phyloP scores from a whole-genome alignment of 305 asterid species.

The Fraxinus albicans region DNA sequence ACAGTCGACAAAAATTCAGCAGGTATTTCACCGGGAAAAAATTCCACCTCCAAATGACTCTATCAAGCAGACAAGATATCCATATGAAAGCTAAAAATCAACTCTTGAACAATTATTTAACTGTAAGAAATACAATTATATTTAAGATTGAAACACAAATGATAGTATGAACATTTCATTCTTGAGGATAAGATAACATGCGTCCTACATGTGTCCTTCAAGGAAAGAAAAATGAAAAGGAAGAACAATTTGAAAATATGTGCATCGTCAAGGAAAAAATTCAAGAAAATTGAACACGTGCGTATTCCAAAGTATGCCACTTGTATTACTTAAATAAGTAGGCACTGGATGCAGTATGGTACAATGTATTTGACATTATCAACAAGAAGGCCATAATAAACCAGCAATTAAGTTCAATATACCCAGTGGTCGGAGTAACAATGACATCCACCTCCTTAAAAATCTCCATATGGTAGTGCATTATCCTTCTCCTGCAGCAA shows the following conservation, averaged over 20 bases:
- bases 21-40: not conserved
- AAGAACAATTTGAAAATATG: not conserved
- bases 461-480: slow-evolving; percentile 77
- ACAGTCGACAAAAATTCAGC: slow-evolving; percentile 4
- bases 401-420: slow-evolving; percentile 27
- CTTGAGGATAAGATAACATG: not conserved
- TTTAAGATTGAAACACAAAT: slow-evolving; percentile 9
- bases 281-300: not conserved
- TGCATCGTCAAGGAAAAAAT: not conserved
- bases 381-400: not conserved
- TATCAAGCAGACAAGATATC: not conserved
- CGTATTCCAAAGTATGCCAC: not conserved
- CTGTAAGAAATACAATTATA: slow-evolving; percentile 2
- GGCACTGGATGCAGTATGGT: not conserved
- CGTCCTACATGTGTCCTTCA: not conserved
- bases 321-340: not conserved
- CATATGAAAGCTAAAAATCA: not conserved
- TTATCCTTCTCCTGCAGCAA: slow-evolving; percentile 78
- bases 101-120: not conserved
- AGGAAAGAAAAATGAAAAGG: not conserved
- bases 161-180: not conserved
- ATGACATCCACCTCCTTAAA: slow-evolving; percentile 83
- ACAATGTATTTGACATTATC: slow-evolving; percentile 6
- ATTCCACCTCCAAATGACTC: not conserved
- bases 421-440: slow-evolving; percentile 97